Percentiles rank a stretch among this genome's conserved stretches.
Conservation (phyloP, 108 stramenopile species). For the Cyclostephanos tholiformis region DNA sequence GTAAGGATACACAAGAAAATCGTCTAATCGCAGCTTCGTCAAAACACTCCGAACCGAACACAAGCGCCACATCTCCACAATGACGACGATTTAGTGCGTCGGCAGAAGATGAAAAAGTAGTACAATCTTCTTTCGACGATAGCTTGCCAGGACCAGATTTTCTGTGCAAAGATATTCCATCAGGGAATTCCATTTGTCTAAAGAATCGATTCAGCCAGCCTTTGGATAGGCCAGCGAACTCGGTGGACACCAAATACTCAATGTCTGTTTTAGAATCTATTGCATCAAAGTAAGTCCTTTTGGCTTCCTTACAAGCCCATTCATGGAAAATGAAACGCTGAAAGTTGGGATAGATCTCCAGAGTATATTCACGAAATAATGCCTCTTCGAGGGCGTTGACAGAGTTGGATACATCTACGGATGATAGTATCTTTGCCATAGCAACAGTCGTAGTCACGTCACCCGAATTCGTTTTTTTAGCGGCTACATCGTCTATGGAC, state of each 20-base stretch:
- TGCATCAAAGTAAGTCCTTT: constrained; percentile 15
- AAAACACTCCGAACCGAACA: constrained; percentile 57
- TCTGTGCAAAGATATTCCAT: constrained; percentile 73
- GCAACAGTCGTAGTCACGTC: neutral
- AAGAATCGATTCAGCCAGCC: constrained; percentile 69
- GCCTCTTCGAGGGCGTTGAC: constrained; percentile 54
- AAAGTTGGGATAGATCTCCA: constrained; percentile 63
- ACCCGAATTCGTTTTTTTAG: constrained; percentile 20
- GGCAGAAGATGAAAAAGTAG: neutral
- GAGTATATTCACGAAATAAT: constrained; percentile 70
- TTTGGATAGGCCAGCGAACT: constrained; percentile 32
- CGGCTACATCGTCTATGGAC: constrained; percentile 23
- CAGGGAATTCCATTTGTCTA: constrained; percentile 71
- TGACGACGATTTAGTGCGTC: neutral
- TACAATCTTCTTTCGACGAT: neutral
- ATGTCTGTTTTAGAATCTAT: constrained; percentile 7
- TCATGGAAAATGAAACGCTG: constrained; percentile 80
- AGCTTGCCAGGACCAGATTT: constrained; percentile 34
- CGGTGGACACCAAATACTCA: constrained; percentile 29
- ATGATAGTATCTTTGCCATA: constrained; percentile 29
- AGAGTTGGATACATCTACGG: constrained; percentile 35
- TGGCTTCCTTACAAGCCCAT: constrained; percentile 71
- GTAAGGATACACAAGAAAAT: constrained; percentile 55
- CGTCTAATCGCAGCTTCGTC: constrained; percentile 46
- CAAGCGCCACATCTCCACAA: constrained; percentile 75